Conservation (phyloP, 345 rosid species). For the Camelina hispida region DNA sequence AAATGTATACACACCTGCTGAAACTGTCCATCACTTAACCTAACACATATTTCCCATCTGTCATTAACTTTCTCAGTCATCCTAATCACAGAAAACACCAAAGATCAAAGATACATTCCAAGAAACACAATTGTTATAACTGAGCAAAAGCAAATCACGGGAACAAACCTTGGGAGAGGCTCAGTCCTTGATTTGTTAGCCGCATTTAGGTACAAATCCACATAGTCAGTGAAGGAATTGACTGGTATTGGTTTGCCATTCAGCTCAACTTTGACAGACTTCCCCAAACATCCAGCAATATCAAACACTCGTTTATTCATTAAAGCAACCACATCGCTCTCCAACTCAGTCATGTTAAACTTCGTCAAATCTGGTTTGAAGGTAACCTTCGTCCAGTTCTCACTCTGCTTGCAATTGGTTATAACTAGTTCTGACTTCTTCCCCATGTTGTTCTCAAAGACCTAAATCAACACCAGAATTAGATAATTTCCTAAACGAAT, state of each 20-base stretch:
- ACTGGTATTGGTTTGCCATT: conserved; percentile 77
- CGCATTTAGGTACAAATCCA: conserved; percentile 65
- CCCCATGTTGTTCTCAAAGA: conserved; percentile 88
- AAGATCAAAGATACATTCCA: conserved; percentile 18
- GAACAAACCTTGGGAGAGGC: conserved; percentile 63
- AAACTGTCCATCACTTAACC: conserved; percentile 89
- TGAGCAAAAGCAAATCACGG: not conserved
- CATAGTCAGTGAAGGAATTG: conserved; percentile 78
- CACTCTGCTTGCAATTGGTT: conserved; percentile 67
- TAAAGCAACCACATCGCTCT: conserved; percentile 88
- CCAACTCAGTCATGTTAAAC: conserved; percentile 78
- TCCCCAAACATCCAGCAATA: conserved; percentile 95
- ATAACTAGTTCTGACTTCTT: conserved; percentile 75
- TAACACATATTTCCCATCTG: conserved; percentile 92
- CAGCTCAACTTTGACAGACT: conserved; percentile 85
- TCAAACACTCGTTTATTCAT: conserved; percentile 93
- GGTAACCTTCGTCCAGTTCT: conserved; percentile 93
- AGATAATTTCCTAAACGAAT: not conserved
- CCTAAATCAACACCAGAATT: conserved; percentile 48
- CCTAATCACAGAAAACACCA: conserved; percentile 49
- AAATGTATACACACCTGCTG: conserved; percentile 67
- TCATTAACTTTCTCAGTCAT: conserved; percentile 69
- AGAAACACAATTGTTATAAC: not conserved
- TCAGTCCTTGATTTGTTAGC: conserved; percentile 47
- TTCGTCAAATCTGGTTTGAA: conserved; percentile 85